These are phyloP conservation scores for Calonectria montana DNA, from an alignment of 2,329 filamentous ascomycete species.

Conservation along the genomic window DNA sequence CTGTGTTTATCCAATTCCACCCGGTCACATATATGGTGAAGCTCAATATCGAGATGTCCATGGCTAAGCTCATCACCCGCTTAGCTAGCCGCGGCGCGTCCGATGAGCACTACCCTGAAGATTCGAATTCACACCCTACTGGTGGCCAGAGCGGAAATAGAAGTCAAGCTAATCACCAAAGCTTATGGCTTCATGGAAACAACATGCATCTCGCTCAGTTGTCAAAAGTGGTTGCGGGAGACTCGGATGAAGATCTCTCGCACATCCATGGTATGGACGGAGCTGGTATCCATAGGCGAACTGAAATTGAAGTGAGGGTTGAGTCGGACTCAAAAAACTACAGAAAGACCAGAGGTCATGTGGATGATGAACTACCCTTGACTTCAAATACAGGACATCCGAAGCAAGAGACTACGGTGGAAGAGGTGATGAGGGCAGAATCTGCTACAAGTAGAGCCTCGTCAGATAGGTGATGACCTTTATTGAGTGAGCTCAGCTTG, in stretches of 20 bases:
- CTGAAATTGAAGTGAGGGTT: conserved; percentile 36
- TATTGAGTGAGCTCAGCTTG: too few species aligned
- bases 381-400: conserved; percentile 37
- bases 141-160: conserved; percentile 9
- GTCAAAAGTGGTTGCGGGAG: conserved; percentile 35
- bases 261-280: not conserved
- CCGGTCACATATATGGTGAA: conserved; percentile 65
- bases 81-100: conserved; percentile 14
- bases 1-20: conserved; percentile 61
- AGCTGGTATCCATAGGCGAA: conserved; percentile 35
- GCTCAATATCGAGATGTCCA: conserved; percentile 49
- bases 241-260: conserved; percentile 32
- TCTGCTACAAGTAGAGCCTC: not conserved
- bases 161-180: conserved; percentile 6
- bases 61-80: conserved; percentile 63
- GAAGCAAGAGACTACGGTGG: conserved; percentile 13
- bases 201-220: conserved; percentile 29
- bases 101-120: conserved; percentile 35
- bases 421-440: not conserved
- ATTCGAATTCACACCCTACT: conserved; percentile 30
- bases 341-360: conserved; percentile 4
- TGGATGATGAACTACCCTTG: conserved; percentile 36
- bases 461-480: not conserved
- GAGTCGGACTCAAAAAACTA: conserved; percentile 23
- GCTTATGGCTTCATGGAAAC: conserved; percentile 27